Base-by-base conservation (phyloP, 805 yeast species). In the Tetrapisispora namnaoensis region DNA sequence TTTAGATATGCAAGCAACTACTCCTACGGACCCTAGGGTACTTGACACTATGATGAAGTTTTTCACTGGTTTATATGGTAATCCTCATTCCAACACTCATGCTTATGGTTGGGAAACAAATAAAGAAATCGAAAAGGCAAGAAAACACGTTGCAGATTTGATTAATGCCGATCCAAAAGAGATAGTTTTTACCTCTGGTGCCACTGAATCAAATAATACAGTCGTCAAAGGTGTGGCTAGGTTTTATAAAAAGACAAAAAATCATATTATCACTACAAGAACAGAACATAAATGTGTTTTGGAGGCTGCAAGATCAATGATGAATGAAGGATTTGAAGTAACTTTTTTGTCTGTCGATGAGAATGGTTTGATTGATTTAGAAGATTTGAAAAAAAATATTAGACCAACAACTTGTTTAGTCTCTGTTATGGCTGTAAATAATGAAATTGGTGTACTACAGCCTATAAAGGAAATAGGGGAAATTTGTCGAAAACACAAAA, bases 21-120 rank as follows among this genome's bases (percentile, higher is more conserved):
- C 99, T 0, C 99, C 98, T 27, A 86, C 93, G 1, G 99, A 93
- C 64, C 99, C 99, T 32, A 76, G 99, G 49, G 99, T 93, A 10
- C 70, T 93, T 56, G 96, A 87, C 63, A 83, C 80, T 56, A 88
- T 87, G 95, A 65, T 87, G 57, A 79, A 78, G 58, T 88, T 83
- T 62, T 85, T 79, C 66, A 91, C 98, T 2, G 98, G 98, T 4
- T 74, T 87, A 49, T 93, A 88, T 65, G 99, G 99, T 53, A 93
- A 93, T 66, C 99, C 99, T 21, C 99, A 93, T 69, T 88, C 96
- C 6, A 81, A 93, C 51, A 93, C 99, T 2, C 99, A 93, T 65
- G 78, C 95, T 6, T 93, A 91, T 65, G 99, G 99, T 35, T 93
- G 99, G 99, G 99, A 93, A 70, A 86, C 99, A 3, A 96, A 91